Conservation (phyloP, 306 rosid species). For the Vigna angularis region DNA sequence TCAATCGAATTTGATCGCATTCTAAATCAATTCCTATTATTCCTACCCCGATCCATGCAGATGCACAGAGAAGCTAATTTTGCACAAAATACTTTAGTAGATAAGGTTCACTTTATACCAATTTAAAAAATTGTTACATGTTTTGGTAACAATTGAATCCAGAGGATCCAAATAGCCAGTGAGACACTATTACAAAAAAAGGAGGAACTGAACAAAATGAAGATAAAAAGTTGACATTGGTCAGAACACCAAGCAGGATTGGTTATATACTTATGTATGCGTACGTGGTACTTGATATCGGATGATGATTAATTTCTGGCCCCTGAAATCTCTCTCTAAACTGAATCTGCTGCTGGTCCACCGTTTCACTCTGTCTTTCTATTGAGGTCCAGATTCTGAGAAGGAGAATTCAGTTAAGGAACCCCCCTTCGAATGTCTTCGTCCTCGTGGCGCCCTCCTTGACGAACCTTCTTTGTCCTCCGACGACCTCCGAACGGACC, state of each 20-base stretch:
- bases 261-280: not conserved
- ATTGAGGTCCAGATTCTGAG: conserved; percentile 39
- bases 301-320: not conserved
- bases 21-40: not conserved
- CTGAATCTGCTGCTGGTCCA: conserved; percentile 13
- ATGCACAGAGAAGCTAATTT: not conserved
- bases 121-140: not conserved
- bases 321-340: conserved; percentile 45
- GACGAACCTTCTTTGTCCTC: conserved; percentile 51
- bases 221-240: not conserved
- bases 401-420: conserved; percentile 61
- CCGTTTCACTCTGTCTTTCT: not conserved
- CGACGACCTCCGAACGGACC: not conserved
- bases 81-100: not conserved
- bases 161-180: not conserved
- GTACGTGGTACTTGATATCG: not conserved
- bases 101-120: not conserved
- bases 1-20: too few relatives aligned
- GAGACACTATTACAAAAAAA: not conserved
- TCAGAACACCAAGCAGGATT: not conserved
- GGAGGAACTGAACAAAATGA: too few relatives aligned
- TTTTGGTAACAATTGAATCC: not conserved
- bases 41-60: too few relatives aligned
- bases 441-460: conserved; percentile 43
- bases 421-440: conserved; percentile 54